Base-by-base conservation (phyloP, 208 protist genomes). In the Trypanosoma scelopori region DNA sequence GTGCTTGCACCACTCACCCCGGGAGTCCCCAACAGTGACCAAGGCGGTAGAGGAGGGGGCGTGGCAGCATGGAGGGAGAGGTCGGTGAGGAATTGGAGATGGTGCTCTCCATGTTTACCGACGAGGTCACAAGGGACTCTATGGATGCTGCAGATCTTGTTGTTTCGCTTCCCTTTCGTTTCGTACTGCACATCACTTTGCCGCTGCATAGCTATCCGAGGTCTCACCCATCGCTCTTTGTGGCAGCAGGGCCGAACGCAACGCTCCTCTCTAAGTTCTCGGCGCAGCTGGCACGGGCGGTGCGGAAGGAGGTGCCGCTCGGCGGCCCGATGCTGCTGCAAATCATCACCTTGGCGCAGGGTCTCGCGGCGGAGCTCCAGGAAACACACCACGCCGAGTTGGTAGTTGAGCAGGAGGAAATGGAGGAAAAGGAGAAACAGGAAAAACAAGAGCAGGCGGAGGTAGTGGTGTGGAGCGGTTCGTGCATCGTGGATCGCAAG, bases 401-500 rank as follows among this genome's bases (percentile, higher is more conserved):
- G 18, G 15, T 9, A 18, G 47, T 16, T 4, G 51, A 18, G 0
- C 11, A 69, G 53, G 52, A 22, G 22, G 20, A 55, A n/a, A 43
- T 27, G 42, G 23, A 15, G 27, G 58, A 35, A 13, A 27, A 60
- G 42, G 37, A 23, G 23, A 55, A 58, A 23, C n/a, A 48, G 43
- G 27, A 65, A 27, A 22, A 53, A 27, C 47, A 35, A 23, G 47
- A 65, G 66, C n/a, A 37, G 16, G 43, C 48, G 18, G 61, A 55
- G 25, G 65, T 86, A 27, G 56, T 77, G 22, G 67, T 93, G 4
- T 88, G 80, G 75, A 50, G 71, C 22, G 65, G 89, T 18, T 74
- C 80, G 30, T 25, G 76, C n/a, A 86, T 95, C 57, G 55, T 60
- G 4, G 91, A 97, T 69, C 83, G 89, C 13, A 89, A 91, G 58